These are phyloP conservation scores for Capniomyces stellatus DNA, from an alignment of 371 early-diverging fungal genomes.

Conservation along the genomic window DNA sequence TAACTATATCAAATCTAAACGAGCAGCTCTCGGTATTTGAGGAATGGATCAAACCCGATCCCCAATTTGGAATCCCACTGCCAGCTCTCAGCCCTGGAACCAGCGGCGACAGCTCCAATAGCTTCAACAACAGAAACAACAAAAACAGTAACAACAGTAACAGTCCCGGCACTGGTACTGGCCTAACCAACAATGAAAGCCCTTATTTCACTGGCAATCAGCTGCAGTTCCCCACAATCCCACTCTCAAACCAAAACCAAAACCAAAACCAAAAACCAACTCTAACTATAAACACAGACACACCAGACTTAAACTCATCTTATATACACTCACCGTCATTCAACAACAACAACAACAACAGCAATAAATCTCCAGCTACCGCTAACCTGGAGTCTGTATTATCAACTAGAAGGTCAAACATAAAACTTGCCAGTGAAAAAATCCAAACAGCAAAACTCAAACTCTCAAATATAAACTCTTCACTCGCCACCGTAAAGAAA, in stretches of 20 bases:
- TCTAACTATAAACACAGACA: too few species aligned
- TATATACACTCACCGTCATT: not conserved
- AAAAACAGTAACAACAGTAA: not conserved
- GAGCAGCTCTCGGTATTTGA: not conserved
- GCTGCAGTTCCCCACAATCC: too few species aligned
- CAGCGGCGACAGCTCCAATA: not conserved
- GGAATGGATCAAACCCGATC: conserved; percentile 1
- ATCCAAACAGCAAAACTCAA: too few species aligned
- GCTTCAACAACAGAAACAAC: not conserved
- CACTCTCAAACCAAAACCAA: too few species aligned
- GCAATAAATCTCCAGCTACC: not conserved
- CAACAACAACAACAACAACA: not conserved
- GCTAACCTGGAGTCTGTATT: not conserved
- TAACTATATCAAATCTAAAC: not conserved
- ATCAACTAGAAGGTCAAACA: not conserved
- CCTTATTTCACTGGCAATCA: not conserved
- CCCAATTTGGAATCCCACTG: not conserved
- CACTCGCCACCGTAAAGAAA: not conserved
- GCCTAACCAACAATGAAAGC: not conserved
- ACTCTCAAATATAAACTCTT: not conserved
- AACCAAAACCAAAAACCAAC: too few species aligned
- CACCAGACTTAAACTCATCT: too few species aligned
- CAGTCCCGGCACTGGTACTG: not conserved
- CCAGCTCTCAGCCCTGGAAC: not conserved
- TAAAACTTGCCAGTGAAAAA: not conserved